Conservation (phyloP, 331 rosid genomes). For the Quercus phellos region DNA sequence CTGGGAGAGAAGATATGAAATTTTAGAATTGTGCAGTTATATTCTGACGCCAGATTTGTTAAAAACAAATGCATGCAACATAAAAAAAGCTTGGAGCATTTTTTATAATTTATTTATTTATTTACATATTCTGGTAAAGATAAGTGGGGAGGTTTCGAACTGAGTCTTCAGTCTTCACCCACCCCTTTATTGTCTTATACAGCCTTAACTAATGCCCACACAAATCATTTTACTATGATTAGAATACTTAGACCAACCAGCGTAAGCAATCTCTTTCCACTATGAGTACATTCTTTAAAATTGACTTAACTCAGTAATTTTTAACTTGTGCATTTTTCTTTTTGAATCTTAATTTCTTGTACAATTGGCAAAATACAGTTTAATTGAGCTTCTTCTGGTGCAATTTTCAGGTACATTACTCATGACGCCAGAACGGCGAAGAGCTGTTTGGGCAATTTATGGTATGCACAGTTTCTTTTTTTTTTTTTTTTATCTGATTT, state of each 20-base stretch:
- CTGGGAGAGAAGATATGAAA: no score
- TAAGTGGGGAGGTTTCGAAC: no score
- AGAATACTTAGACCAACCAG: neutral
- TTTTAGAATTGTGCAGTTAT: no score
- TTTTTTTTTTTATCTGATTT: neutral
- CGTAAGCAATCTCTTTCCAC: neutral
- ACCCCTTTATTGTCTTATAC: no score
- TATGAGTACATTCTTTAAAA: no score
- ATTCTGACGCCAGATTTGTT: no score
- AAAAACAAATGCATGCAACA: no score
- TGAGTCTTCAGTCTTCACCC: no score
- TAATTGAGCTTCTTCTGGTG: conserved; percentile 6
- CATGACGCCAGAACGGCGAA: conserved; percentile 81
- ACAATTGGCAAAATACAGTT: neutral
- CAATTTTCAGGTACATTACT: conserved; percentile 67
- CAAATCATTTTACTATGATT: neutral
- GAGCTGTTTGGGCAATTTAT: conserved; percentile 95
- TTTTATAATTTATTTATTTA: no score
- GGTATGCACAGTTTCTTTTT: conserved; percentile 36
- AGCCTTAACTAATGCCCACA: neutral
- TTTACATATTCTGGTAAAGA: no score
- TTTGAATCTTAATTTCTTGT: neutral
- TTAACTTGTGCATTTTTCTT: neutral
- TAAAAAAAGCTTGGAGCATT: no score
- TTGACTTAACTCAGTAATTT: neutral